Base-by-base conservation (phyloP, 2,329 filamentous ascomycete genomes). In the Aspergillus sp. region DNA sequence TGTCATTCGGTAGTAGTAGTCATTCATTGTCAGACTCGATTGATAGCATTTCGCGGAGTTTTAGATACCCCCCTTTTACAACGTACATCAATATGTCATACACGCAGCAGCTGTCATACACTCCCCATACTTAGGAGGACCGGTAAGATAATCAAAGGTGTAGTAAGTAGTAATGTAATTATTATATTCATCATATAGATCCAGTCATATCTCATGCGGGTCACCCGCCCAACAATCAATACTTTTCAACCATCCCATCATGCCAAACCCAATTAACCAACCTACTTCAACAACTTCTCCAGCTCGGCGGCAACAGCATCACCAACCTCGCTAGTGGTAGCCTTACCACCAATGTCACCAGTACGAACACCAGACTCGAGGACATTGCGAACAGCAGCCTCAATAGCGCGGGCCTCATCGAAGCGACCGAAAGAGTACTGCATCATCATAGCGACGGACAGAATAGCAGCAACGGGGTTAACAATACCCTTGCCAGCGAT, bases 371-470 rank as follows among this genome's bases (percentile, higher is more conserved):
- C 91, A 57, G 82, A 84, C 75, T 97, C 92, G 65, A 97, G 89
- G 55, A 91, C 89, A 58, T 84, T 86, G 73, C 86, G 85, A 54
- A 97, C 92, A 3, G 93, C 92, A 62, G 88, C 84, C 80, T 97
- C 92, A 64, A 97, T 87, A 53, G 88, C 87, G 63, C 86, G 84
- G 36, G 93, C 90, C 78, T 97, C 89, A 54, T 87, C 83, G 30
- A 90, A 87, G 67, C 93, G 86, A 71, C 88, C 87, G 61, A 98
- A 86, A 13, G 92, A 97, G 83, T 97, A 98, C 73, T 92, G 89
- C 72, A 97, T 85, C 89, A 99, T 91, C 92, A 98, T 97, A 71
- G 92, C 92, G 13, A 96, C 85, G 12, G 92, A 97, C 47, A 98
- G 86, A 65, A 98, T 92, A 57, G 92, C 93, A 54, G 93, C 94